Evolutionary conservation across 2,329 filamentous ascomycete species (phyloP).

Genomic region (Microsporum ferrugineum): DNA sequence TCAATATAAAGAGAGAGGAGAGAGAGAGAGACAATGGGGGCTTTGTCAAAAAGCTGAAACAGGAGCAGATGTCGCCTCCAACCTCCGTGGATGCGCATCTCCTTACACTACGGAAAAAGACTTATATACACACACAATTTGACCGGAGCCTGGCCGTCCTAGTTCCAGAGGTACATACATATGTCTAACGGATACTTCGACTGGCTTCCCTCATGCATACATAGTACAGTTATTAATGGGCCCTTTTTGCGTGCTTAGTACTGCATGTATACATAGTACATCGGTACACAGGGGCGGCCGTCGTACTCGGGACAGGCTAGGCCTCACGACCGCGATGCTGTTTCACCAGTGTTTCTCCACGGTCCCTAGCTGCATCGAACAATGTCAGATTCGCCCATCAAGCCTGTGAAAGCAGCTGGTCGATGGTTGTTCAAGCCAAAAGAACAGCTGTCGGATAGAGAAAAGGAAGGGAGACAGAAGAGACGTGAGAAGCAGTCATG

Average conservation of each 20-base stretch:
- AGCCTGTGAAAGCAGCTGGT: neutral
- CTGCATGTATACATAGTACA: neutral
- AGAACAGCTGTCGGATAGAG: neutral
- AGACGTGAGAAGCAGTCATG: neutral
- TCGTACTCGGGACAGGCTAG: slow-evolving; percentile 1
- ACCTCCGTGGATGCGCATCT: neutral
- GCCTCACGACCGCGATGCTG: neutral
- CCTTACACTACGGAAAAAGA: neutral
- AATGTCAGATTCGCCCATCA: neutral
- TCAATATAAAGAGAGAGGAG: neutral
- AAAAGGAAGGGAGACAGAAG: neutral
- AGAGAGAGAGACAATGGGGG: neutral
- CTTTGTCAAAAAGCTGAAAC: neutral
- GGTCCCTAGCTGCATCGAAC: slow-evolving; percentile 1
- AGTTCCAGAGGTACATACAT: neutral
- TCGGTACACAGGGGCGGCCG: neutral
- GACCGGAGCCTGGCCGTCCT: neutral
- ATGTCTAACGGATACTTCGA: neutral
- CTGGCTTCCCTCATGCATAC: neutral
- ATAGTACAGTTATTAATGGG: neutral
- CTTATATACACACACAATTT: neutral
- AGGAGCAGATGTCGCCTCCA: neutral
- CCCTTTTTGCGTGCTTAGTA: neutral
- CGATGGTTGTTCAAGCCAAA: neutral
- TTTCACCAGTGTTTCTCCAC: slow-evolving; percentile 5